phyloP scores from a whole-genome alignment of 805 yeast species.

The Ogataea allantospora region DNA sequence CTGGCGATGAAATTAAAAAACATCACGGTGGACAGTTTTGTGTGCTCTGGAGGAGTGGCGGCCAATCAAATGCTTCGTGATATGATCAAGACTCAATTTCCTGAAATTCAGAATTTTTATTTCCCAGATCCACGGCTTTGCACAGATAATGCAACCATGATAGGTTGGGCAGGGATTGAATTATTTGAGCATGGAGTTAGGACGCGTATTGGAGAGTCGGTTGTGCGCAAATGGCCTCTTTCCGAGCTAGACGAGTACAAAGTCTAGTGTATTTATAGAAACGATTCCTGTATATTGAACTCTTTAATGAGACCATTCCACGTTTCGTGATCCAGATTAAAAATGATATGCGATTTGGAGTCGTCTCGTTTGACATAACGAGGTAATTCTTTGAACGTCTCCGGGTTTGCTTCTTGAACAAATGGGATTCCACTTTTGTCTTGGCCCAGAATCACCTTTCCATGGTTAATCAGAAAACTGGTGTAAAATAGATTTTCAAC shows the following conservation, averaged over 20 bases:
- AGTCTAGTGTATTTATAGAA: constrained; percentile 23
- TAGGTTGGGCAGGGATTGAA: constrained; percentile 96
- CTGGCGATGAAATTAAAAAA: constrained; percentile 44
- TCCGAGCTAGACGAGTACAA: constrained; percentile 40
- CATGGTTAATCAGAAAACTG: constrained; percentile 78
- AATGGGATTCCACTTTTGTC: constrained; percentile 42
- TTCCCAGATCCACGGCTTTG: constrained; percentile 75
- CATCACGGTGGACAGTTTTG: constrained; percentile 48
- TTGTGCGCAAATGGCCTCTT: constrained; percentile 83
- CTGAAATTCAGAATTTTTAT: constrained; percentile 42
- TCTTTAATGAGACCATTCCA: constrained; percentile 60
- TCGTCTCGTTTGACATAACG: constrained; percentile 24
- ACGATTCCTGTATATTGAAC: constrained; percentile 55
- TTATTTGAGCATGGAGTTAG: constrained; percentile 56
- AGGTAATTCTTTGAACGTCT: constrained; percentile 22
- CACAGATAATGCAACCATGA: constrained; percentile 96
- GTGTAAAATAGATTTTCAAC: constrained; percentile 83
- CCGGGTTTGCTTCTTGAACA: constrained; percentile 28
- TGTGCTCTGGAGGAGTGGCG: constrained; percentile 95
- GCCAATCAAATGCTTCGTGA: constrained; percentile 60
- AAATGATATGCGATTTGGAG: constrained; percentile 60
- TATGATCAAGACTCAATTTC: constrained; percentile 39
- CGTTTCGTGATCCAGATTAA: constrained; percentile 62
- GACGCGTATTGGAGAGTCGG: constrained; percentile 56
- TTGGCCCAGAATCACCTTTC: constrained; percentile 53